phyloP scores from a whole-genome alignment of 345 rosid genomes.

The Balakata baccata region DNA sequence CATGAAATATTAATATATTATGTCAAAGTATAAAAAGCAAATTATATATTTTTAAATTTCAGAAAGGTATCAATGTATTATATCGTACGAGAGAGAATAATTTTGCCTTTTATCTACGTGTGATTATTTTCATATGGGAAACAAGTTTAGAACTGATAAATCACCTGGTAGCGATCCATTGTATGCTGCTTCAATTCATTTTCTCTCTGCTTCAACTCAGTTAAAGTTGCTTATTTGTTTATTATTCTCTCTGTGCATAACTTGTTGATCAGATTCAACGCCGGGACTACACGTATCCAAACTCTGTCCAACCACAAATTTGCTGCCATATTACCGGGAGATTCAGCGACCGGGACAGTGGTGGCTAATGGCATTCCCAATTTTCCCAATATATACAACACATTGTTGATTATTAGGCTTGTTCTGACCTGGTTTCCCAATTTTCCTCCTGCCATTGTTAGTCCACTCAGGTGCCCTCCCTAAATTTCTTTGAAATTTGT shows the following conservation, averaged over 20 bases:
- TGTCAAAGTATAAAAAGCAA: too few species aligned
- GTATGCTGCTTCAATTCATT: neutral
- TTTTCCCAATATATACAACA: conserved; percentile 79
- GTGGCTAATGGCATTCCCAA: conserved; percentile 75
- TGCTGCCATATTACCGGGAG: conserved; percentile 85
- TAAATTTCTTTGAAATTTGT: neutral
- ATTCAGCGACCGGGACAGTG: conserved; percentile 80
- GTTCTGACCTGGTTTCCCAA: conserved; percentile 97
- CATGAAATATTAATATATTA: too few species aligned
- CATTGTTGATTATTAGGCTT: conserved; percentile 69
- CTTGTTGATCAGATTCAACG: conserved; percentile 24
- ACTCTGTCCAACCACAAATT: conserved; percentile 53
- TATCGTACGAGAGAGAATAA: too few species aligned
- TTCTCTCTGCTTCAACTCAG: neutral
- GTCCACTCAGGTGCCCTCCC: conserved; percentile 68
- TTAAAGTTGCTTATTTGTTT: neutral
- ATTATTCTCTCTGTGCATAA: neutral
- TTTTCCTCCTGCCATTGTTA: conserved; percentile 88
- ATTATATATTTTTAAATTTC: too few species aligned
- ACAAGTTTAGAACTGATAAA: too few species aligned
- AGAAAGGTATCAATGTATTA: too few species aligned
- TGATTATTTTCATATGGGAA: too few species aligned
- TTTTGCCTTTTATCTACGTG: too few species aligned
- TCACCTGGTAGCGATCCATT: too few species aligned
- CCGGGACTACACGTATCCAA: conserved; percentile 32